A percentile compares a stretch with the other conserved stretches of the same genome.
Evolutionary conservation across 1,284 basidiomycete genomes (phyloP).

Genomic region (Thecaphora thlaspeos): DNA sequence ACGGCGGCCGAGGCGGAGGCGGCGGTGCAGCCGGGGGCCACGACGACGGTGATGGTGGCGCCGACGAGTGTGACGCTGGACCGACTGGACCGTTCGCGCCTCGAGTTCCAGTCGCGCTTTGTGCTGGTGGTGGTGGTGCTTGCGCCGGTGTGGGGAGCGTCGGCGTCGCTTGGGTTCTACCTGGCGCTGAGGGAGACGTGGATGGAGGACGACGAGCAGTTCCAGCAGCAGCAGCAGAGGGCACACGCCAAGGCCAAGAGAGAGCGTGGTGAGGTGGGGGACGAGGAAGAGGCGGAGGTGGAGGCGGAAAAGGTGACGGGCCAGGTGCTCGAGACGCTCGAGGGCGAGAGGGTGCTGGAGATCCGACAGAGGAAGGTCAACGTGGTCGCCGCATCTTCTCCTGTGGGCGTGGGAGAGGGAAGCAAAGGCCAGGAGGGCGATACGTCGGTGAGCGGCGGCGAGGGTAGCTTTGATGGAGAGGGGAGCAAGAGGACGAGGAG

Average conservation of each 20-base stretch:
- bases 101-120: constrained; percentile 21
- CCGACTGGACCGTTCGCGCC: constrained; percentile 8
- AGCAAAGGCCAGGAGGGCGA: no score
- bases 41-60: not conserved
- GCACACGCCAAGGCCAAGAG: not conserved
- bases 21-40: not conserved
- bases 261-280: not conserved
- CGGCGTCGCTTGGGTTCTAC: constrained; percentile 22
- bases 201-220: constrained; percentile 11
- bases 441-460: no score
- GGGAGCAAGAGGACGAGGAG: no score
- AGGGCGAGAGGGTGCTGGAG: constrained; percentile 19
- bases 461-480: no score
- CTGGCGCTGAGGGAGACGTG: constrained; percentile 20
- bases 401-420: no score
- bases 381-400: no score
- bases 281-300: constrained; percentile 1
- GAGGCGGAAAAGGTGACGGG: not conserved
- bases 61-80: constrained; percentile 6
- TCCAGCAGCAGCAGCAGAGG: not conserved
- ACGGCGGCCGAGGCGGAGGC: not conserved
- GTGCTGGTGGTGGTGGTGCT: constrained; percentile 10
- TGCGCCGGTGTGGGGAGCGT: constrained; percentile 23
- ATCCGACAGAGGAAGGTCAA: constrained; percentile 13
- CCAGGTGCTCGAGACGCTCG: constrained; percentile 13